Evolutionary conservation across 805 yeast species (phyloP), one percentile per base, ranked within the genome.

Genomic region (Maudiozyma barnettii): DNA sequence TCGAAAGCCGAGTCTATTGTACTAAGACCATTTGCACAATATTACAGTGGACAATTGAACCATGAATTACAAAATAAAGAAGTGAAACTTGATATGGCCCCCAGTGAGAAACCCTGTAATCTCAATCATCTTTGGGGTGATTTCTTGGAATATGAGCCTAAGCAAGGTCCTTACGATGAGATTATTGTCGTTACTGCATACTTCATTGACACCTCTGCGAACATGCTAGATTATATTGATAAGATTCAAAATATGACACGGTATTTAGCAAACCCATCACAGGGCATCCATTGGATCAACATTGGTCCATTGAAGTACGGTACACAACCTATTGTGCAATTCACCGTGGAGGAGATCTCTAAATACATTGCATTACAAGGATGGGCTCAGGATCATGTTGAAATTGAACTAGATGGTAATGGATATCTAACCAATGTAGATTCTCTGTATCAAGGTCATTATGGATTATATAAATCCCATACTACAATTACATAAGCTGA

Each of bases 241-340:
- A 66, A 82, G 1, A 79, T 91, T 35, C 75, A 75, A 47, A 56
- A 62, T 10, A 56, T 82, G 33, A 65, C 71, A 10, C 57, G 58
- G 8, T 70, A 68, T 8, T 44, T 56, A 35, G 22, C 29, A 4
- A 4, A 13, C 5, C 3, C 23, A 16, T 4, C 40, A 4, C n/a
- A 68, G 14, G 73, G 73, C 3, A 82, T 86, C 0, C 70, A 74
- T 39, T 91, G 98, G 98, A 78, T 91, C 52, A 91, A 93, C 60
- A 72, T 81, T 13, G 99, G 99, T 0, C 99, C 99, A 0, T 70
- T 93, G 51, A 84, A 90, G 63, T 91, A 93, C 70, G 97, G 97
- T 0, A 79, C 88, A 2, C 84, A 89, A 46, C 81, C 96, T 43
- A 71, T 76, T 60, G 78, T 82, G 29, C 96, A 90, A 61, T 67